Conservation (phyloP, 371 early-diverging fungal species). For the Haplosporangium sp. region DNA sequence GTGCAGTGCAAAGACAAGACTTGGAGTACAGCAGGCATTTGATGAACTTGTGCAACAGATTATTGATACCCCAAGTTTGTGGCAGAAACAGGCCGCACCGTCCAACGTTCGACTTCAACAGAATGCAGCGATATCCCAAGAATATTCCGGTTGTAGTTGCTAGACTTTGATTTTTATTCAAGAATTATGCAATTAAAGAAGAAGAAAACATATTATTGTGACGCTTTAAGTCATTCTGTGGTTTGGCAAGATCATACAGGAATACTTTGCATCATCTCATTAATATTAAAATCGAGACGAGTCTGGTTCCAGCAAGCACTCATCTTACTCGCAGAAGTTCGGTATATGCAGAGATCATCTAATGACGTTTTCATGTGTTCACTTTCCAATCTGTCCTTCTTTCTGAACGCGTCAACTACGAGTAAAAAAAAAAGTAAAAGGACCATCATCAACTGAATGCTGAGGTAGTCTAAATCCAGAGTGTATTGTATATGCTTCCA, state of each 20-base stretch:
- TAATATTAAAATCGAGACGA: not conserved
- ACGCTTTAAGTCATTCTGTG: not conserved
- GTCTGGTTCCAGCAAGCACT: not conserved
- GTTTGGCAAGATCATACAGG: not conserved
- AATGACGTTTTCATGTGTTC: not conserved
- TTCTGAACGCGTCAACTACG: slow-evolving; percentile 1
- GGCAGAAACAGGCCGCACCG: slow-evolving; percentile 71
- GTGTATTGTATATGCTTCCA: not conserved
- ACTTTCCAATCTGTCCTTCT: not conserved
- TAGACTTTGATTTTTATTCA: slow-evolving; percentile 15
- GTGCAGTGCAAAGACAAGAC: slow-evolving; percentile 93
- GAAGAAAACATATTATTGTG: not conserved
- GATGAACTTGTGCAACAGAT: slow-evolving; percentile 92
- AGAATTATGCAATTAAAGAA: not conserved
- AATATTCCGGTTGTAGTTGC: slow-evolving; percentile 48
- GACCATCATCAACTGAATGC: too few relatives aligned
- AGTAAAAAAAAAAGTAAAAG: too few relatives aligned
- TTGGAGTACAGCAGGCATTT: slow-evolving; percentile 90
- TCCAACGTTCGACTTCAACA: slow-evolving; percentile 56
- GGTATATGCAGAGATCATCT: not conserved
- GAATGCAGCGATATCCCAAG: slow-evolving; percentile 27
- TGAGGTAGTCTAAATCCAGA: too few relatives aligned
- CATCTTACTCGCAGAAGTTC: not conserved
- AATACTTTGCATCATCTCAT: not conserved
- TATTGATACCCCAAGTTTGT: slow-evolving; percentile 81